These are phyloP conservation scores for Xylaria scruposa DNA, from an alignment of 495 filamentous ascomycete species.

Conservation along the genomic window DNA sequence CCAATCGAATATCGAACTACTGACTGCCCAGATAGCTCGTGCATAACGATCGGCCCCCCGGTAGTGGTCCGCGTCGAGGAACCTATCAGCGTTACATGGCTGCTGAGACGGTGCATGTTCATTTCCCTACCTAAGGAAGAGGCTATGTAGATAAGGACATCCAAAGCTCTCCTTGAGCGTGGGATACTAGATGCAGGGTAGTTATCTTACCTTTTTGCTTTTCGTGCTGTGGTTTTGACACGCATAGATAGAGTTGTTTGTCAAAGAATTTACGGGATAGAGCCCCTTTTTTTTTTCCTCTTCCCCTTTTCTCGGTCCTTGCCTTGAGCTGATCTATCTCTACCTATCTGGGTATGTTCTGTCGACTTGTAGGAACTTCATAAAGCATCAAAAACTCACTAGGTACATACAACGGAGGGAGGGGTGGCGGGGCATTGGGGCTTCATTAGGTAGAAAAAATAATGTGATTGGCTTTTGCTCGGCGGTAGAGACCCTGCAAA, in stretches of 20 bases:
- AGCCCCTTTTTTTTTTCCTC: too few relatives aligned
- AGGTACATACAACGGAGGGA: neutral
- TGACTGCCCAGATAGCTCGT: neutral
- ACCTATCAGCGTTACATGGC: slow-evolving; percentile 1
- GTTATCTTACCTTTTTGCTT: too few relatives aligned
- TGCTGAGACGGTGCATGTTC: neutral
- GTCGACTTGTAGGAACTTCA: neutral
- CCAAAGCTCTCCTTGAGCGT: neutral
- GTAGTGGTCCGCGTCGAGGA: neutral
- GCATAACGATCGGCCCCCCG: slow-evolving; percentile 6
- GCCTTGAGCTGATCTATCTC: too few relatives aligned
- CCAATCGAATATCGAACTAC: neutral
- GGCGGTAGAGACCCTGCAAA: neutral
- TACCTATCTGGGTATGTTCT: too few relatives aligned
- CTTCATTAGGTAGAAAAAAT: neutral
- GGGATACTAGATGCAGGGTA: too few relatives aligned
- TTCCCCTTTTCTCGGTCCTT: too few relatives aligned
- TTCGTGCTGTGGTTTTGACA: too few relatives aligned
- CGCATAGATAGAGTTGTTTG: too few relatives aligned
- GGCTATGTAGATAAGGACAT: neutral
- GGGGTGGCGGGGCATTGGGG: slow-evolving; percentile 14
- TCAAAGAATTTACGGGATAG: too few relatives aligned
- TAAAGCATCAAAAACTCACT: neutral
- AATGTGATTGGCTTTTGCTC: neutral
- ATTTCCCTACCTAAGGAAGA: neutral